Evolutionary conservation across 139 green algal species (phyloP).

Genomic region (Pleodorina starrii): DNA sequence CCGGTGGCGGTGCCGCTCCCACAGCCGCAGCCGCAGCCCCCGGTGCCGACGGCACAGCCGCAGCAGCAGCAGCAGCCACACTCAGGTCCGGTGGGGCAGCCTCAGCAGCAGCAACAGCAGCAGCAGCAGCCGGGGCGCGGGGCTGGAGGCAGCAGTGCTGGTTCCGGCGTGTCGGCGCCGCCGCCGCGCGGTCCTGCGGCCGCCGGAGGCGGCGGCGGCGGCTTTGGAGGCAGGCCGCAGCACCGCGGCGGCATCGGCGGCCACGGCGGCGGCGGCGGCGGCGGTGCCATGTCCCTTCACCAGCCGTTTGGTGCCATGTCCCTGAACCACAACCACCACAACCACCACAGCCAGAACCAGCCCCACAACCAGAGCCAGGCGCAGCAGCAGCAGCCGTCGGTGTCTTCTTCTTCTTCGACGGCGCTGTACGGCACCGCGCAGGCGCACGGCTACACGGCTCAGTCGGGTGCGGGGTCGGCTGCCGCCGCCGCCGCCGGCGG

Average conservation of each 20-base stretch:
- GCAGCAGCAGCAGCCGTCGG: not conserved
- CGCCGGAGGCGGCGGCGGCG: too few relatives aligned
- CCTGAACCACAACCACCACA: not conserved
- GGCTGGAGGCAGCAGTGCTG: not conserved
- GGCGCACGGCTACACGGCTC: not conserved
- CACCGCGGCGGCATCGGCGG: not conserved
- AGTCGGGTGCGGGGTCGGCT: not conserved
- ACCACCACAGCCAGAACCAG: not conserved
- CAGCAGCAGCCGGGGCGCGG: not conserved
- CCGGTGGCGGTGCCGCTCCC: not conserved
- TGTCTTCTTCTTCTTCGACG: not conserved
- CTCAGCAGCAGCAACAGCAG: not conserved
- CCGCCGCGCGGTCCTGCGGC: too few relatives aligned
- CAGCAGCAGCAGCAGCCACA: not conserved
- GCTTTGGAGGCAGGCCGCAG: not conserved
- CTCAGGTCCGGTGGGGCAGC: not conserved
- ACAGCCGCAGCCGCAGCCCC: not conserved
- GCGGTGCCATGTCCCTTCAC: too few relatives aligned
- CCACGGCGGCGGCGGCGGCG: too few relatives aligned
- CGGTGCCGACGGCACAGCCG: not conserved
- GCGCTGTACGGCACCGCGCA: not conserved
- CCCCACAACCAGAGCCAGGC: not conserved
- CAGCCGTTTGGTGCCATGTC: too few relatives aligned
- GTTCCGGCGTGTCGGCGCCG: too few relatives aligned
- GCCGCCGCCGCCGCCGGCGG: not conserved